Evolutionary conservation across 2,329 filamentous ascomycete species (phyloP), one percentile per base, ranked within the genome.

Genomic region (Colletotrichum liriopes): DNA sequence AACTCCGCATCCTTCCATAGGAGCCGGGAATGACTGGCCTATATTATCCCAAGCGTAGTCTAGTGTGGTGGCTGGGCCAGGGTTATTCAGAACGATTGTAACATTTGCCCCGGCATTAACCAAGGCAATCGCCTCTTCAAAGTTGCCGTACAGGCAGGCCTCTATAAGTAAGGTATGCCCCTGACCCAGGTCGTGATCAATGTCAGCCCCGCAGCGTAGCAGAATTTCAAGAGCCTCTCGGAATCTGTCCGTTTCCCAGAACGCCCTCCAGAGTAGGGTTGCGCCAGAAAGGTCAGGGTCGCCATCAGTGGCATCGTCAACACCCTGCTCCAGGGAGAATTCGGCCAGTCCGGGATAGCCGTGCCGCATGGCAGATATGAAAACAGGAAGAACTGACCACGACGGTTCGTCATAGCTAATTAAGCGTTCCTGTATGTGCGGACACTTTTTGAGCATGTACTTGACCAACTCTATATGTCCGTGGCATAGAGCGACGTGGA

Each of bases 91-190:
- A 26, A 43, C 20, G 23, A 65, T 20, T 9, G 52, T 54, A n/a
- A 32, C 49, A 32, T 54, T 35, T 26, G 62, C 62, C 11, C 62
- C 62, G n/a, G 49, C 32, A 18, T 56, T 39, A 3, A 65, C 20
- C 16, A 65, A 49, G 8, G 32, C 39, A 32, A 65, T 14, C 1
- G 49, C 62, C 7, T 54, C n/a, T 3, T 45, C 23, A 45, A 54
- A 55, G 6, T 35, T 18, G 18, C 39, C 62, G 4, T 35, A 16
- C 20, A 52, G 26, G 56, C 65, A 67, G 14, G 65, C 65, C 23
- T 67, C 65, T 1, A 55, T 37, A 18, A 67, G 45, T 8, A 67
- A 20, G 9, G 65, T 67, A 23, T 67, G 56, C 2, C 56, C 65
- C 2, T 45, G 18, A 12, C 56, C 56, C 3, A 67, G 18, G 18